Conservation (phyloP, 148 eudicot species). For the Dysphania ambrosioides region DNA sequence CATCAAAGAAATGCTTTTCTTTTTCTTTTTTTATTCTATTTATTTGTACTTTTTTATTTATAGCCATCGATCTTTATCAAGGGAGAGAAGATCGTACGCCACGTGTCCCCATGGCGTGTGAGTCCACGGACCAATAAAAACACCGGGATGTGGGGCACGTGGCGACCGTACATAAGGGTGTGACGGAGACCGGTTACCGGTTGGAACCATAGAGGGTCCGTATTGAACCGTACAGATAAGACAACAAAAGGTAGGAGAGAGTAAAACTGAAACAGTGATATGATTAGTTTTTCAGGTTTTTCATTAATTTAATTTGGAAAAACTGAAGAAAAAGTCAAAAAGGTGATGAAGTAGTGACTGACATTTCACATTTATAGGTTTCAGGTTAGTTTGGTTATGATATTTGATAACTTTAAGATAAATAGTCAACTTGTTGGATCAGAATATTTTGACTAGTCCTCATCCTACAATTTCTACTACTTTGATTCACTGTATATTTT, state of each 20-base stretch:
- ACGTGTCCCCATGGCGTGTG: not conserved
- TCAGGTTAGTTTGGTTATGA: not conserved
- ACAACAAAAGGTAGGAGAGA: not conserved
- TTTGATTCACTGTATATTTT: not conserved
- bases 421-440: not conserved
- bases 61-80: not conserved
- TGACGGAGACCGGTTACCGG: not conserved
- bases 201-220: constrained; percentile 14
- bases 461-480: no score
- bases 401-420: not conserved
- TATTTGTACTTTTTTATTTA: not conserved
- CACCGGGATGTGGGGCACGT: constrained; percentile 9
- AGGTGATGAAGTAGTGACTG: not conserved
- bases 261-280: not conserved
- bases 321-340: not conserved
- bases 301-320: not conserved
- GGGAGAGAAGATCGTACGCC: not conserved
- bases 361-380: not conserved
- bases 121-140: not conserved
- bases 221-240: constrained; percentile 24
- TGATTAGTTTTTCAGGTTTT: not conserved
- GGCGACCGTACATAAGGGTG: constrained; percentile 3
- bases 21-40: not conserved
- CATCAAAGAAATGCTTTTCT: constrained; percentile 12
- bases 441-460: constrained; percentile 1